Evolutionary conservation across 371 early-diverging fungal genomes (phyloP).

Genomic region (Saksenaea oblongispora): DNA sequence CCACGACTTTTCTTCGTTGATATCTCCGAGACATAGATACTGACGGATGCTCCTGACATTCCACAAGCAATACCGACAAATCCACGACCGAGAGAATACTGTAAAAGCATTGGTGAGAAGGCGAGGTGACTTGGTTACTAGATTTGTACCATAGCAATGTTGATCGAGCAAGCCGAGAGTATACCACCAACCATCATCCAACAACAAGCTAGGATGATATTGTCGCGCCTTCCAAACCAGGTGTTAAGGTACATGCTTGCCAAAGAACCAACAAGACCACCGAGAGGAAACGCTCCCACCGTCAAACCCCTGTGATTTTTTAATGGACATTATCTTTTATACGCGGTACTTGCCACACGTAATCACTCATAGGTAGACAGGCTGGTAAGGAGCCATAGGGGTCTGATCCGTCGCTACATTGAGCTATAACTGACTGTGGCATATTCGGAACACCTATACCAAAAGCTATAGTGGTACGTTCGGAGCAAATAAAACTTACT

Average conservation of each 20-base stretch:
- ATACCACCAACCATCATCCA: slow-evolving; percentile 44
- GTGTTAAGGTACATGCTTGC: slow-evolving; percentile 40
- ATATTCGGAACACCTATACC: slow-evolving; percentile 51
- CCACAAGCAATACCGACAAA: slow-evolving; percentile 88
- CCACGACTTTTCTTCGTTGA: slow-evolving; percentile 79
- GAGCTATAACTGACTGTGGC: slow-evolving; percentile 41
- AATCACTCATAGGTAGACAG: slow-evolving; percentile 44
- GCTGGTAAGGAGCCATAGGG: slow-evolving; percentile 29
- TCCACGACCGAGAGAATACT: slow-evolving; percentile 76
- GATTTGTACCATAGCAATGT: slow-evolving; percentile 37
- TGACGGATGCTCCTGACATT: slow-evolving; percentile 51
- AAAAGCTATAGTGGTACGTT: not conserved
- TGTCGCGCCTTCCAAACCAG: slow-evolving; percentile 40
- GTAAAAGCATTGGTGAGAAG: not conserved
- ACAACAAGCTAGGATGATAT: slow-evolving; percentile 39
- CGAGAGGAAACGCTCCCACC: slow-evolving; percentile 45
- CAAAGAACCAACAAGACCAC: slow-evolving; percentile 49
- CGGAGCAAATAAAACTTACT: slow-evolving; percentile 22
- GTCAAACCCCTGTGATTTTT: slow-evolving; percentile 38
- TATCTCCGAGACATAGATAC: slow-evolving; percentile 84
- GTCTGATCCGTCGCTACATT: slow-evolving; percentile 29
- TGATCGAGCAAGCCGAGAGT: slow-evolving; percentile 38
- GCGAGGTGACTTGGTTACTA: not conserved
- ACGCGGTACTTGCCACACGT: slow-evolving; percentile 27
- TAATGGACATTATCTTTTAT: not conserved